Evolutionary conservation across 169 alveolate species (phyloP).

Genomic region (Babesia caballi): DNA sequence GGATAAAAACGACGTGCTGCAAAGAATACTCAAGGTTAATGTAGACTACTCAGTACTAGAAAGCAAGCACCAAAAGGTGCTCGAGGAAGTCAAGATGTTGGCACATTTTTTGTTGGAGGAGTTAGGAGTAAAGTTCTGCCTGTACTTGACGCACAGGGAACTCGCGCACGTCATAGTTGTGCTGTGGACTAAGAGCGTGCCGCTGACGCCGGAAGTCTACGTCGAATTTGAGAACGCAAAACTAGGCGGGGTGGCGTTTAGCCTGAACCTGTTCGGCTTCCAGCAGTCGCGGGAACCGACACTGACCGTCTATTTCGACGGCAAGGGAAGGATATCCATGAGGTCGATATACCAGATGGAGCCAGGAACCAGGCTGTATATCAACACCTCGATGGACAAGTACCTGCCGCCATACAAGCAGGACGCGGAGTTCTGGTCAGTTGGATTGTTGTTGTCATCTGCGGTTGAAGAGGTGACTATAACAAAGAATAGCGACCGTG

Average conservation of each 20-base stretch:
- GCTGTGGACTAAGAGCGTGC: constrained; percentile 77
- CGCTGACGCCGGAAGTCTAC: constrained; percentile 69
- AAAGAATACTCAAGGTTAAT: constrained; percentile 61
- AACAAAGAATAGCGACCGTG: background rate
- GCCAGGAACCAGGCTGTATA: constrained; percentile 76
- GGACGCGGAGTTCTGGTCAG: constrained; percentile 64
- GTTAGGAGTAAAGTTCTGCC: constrained; percentile 74
- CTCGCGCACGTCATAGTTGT: constrained; percentile 72
- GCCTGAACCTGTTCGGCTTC: constrained; percentile 60
- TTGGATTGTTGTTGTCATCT: background rate
- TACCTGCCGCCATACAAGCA: constrained; percentile 78
- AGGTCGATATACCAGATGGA: constrained; percentile 81
- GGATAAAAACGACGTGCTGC: constrained; percentile 32
- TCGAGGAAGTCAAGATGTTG: constrained; percentile 58
- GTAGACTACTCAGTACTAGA: constrained; percentile 66
- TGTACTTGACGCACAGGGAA: constrained; percentile 75
- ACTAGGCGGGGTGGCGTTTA: constrained; percentile 77
- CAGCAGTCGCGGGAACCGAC: constrained; percentile 86
- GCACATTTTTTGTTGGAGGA: constrained; percentile 72
- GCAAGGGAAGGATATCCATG: constrained; percentile 74
- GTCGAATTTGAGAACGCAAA: constrained; percentile 63
- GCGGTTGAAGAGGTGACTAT: background rate
- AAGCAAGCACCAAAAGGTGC: constrained; percentile 66
- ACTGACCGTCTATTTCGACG: constrained; percentile 72
- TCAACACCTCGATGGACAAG: constrained; percentile 76